Base-by-base conservation (phyloP, 1,139 yeast genomes). In the Suhomyces panamericanus region DNA sequence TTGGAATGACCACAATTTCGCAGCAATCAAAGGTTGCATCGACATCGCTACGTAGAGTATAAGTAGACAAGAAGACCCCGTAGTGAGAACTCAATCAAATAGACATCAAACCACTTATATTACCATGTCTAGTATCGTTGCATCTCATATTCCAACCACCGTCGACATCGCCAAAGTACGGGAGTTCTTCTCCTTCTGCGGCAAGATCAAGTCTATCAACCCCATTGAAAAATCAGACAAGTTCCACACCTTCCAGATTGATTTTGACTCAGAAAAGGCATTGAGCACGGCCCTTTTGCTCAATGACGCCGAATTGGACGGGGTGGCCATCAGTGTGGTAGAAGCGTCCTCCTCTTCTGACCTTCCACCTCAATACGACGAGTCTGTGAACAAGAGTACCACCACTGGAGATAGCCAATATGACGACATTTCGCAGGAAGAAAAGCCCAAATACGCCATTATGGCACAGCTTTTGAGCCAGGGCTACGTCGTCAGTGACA, bases 131-230 rank as follows among this genome's bases (percentile, higher is more conserved):
- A 58, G 77, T 8, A 67, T 84, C 39, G 71, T 78, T 43, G 91
- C 84, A 20, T 75, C 83, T 17, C 77, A 83, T 50, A 74, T 87
- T 41, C 84, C 91, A 29, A 57, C 69, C 4, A 57, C 74, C 33
- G 78, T 84, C 38, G 61, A 83, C 14, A 70, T 77, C 44, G 74
- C 74, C 39, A 83, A 85, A 57, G 66, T 87, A 35, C 66, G 71
- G 42, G 87, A 85, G 50, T 87, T 87, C 67, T 86, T 87, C 64
- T 73, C 86, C 32, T 86, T 86, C 62, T 85, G 95, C 60, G 95
- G 95, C n/a, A 78, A 77, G 51, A 78, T 86, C 50, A 69, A 70
- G 50, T 54, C 70, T 11, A 73, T 83, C 49, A 60, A 64, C 39
- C 57, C 65, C 10, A 42, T 75, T 40, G 59, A 66, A 42, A 51